phyloP scores from a whole-genome alignment of 2,329 filamentous ascomycete genomes.

The Calcarisporium arbuscula region DNA sequence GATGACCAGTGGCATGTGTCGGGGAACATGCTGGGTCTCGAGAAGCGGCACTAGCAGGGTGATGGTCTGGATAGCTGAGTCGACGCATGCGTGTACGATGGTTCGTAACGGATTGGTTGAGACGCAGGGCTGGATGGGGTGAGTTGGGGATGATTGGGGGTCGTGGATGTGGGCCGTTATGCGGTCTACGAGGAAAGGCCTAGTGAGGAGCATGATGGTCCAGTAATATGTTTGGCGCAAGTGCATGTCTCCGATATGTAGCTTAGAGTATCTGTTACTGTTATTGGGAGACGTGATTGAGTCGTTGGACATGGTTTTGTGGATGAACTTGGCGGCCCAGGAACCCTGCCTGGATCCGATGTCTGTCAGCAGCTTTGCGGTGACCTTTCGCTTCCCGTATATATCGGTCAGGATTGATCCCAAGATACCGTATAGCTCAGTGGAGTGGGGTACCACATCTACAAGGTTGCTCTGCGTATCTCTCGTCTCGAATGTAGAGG shows the following conservation, averaged over 20 bases:
- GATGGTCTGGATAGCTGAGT: conserved; percentile 24
- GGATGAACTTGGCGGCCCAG: conserved; percentile 16
- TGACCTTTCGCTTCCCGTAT: conserved; percentile 19
- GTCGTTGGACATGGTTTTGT: conserved; percentile 18
- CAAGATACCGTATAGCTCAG: conserved; percentile 23
- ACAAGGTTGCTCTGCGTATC: too few relatives aligned
- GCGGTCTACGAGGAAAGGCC: conserved; percentile 23
- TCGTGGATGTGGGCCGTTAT: conserved; percentile 14
- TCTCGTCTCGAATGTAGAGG: conserved; percentile 16
- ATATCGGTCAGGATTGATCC: conserved; percentile 23
- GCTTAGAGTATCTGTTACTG: too few relatives aligned
- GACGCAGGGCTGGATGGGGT: conserved; percentile 2
- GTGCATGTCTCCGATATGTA: conserved; percentile 11
- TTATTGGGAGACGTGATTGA: conserved; percentile 2
- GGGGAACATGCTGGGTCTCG: conserved; percentile 23
- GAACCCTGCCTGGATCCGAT: conserved; percentile 21
- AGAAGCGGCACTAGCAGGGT: conserved; percentile 29
- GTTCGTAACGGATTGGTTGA: conserved; percentile 9
- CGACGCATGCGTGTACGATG: conserved; percentile 20
- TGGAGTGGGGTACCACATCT: too few relatives aligned
- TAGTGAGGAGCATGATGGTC: conserved; percentile 25
- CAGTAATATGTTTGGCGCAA: conserved; percentile 26
- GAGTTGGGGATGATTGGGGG: not conserved
- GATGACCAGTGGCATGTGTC: conserved; percentile 33
- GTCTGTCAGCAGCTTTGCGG: conserved; percentile 12